Percentiles rank a stretch among this genome's conserved stretches.
phyloP scores from a whole-genome alignment of 768 basidiomycete species.

The Lentinus brumalis region DNA sequence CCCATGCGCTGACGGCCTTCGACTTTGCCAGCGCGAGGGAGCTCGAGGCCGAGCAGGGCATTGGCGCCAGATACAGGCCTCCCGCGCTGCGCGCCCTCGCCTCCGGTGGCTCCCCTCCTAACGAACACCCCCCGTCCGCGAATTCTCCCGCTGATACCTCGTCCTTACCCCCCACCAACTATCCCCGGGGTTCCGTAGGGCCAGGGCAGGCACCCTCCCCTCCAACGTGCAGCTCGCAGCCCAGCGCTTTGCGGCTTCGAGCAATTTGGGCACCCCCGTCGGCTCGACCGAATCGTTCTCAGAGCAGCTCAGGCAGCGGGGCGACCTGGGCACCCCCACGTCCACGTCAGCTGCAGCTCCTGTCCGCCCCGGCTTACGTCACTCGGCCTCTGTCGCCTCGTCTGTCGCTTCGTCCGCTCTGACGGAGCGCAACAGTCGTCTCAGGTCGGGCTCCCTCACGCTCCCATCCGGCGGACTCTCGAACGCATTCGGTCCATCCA shows the following conservation, averaged over 20 bases:
- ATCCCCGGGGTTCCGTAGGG: slow-evolving; percentile 89
- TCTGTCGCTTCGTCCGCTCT: slow-evolving; percentile 52
- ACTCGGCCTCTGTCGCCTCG: slow-evolving; percentile 71
- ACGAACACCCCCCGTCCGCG: slow-evolving; percentile 62
- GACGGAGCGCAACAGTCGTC: slow-evolving; percentile 75
- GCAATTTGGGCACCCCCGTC: slow-evolving; percentile 51
- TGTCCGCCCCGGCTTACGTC: slow-evolving; percentile 69
- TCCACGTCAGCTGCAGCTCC: slow-evolving; percentile 44
- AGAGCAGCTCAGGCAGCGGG: slow-evolving; percentile 42
- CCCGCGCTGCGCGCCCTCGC: slow-evolving; percentile 74
- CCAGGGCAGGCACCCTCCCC: slow-evolving; percentile 96
- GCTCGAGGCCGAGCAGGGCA: slow-evolving; percentile 74
- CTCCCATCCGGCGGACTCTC: slow-evolving; percentile 71
- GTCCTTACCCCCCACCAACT: slow-evolving; percentile 69
- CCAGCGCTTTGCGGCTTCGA: slow-evolving; percentile 73
- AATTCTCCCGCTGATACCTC: slow-evolving; percentile 59
- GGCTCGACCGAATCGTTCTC: slow-evolving; percentile 52
- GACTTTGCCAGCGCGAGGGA: slow-evolving; percentile 69
- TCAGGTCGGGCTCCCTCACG: slow-evolving; percentile 92
- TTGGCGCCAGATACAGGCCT: slow-evolving; percentile 70
- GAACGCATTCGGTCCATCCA: slow-evolving; percentile 84
- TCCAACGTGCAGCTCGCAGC: slow-evolving; percentile 91
- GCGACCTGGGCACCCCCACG: slow-evolving; percentile 40
- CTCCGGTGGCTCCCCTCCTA: slow-evolving; percentile 72
- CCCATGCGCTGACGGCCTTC: slow-evolving; percentile 8